phyloP scores from a whole-genome alignment of 345 rosid species.

The Rhodamnia rubescens region DNA sequence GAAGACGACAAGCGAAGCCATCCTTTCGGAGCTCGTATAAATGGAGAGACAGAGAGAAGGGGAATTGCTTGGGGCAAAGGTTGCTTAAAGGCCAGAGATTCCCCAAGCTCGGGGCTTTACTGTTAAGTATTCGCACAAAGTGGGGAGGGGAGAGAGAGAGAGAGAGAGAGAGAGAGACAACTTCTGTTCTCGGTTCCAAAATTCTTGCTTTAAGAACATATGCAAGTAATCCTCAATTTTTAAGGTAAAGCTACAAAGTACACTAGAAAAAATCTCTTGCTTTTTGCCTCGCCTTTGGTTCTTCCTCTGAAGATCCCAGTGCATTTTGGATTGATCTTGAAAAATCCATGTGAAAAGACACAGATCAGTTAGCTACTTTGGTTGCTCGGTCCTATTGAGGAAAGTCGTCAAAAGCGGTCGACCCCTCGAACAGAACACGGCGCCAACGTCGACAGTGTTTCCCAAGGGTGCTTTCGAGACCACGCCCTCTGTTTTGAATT shows the following conservation, averaged over 20 bases:
- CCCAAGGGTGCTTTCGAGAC: background rate
- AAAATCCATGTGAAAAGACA: background rate
- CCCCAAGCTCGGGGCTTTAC: conserved; percentile 22
- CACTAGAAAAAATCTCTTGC: background rate
- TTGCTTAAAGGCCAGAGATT: conserved; percentile 82
- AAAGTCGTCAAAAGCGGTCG: background rate
- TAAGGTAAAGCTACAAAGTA: background rate
- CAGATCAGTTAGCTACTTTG: background rate
- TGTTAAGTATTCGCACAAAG: conserved; percentile 13
- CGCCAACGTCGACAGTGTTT: too few species aligned
- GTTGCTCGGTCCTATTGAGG: background rate
- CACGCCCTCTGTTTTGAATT: background rate
- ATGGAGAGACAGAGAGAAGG: conserved; percentile 2
- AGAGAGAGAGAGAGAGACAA: background rate
- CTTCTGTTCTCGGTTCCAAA: conserved; percentile 16
- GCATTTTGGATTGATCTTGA: background rate
- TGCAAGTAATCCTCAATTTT: background rate
- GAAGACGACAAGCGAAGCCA: background rate
- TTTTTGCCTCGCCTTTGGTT: background rate
- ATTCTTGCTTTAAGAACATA: conserved; percentile 12
- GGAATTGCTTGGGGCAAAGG: conserved; percentile 87
- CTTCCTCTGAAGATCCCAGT: background rate
- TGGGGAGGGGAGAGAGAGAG: background rate
- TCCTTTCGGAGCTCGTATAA: background rate
- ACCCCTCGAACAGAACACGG: background rate